Evolutionary conservation across 2,329 filamentous ascomycete genomes (phyloP), one percentile per base, ranked within the genome.

Genomic region (Hypoxylon sp.): DNA sequence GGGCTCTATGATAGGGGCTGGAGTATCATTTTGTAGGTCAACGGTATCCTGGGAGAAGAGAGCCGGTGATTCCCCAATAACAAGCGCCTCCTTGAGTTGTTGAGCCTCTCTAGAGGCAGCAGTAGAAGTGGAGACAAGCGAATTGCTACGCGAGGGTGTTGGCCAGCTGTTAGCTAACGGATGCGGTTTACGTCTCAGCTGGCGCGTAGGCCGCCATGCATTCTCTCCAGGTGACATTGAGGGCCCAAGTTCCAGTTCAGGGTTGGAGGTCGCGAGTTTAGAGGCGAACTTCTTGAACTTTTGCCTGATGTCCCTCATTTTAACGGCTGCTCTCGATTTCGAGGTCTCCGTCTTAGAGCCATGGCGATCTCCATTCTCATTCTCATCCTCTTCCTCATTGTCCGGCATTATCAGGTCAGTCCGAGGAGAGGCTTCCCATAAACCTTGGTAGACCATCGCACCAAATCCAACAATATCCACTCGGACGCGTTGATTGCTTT

Each of bases 391-490:
- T 18, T 30, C 40, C 1, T 46, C 20, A 20, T 42, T 53, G 14
- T 44, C 22, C 8, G 42, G 9, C 57, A 59, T 54, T 18, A 30
- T 51, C 20, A 24, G 22, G 5, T 56, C 33, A 50, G 22, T 22
- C 33, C 33, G 16, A 44, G 36, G 40, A 33, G 24, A 22, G 51
- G 14, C 18, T 30, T 49, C 50, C 40, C n/a, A n/a, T 28, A 36
- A 24, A 30, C 8, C n/a, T 11, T 33, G 11, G 30, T 5, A 53
- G 18, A 56, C 22, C 18, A 30, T 59, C 24, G 59, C 26, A 48
- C 20, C 7, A 24, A 45, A 24, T 26, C 16, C 28, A 22, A 46
- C n/a, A 38, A 38, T 28, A 32, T 33, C 32, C 28, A 46, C 20
- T 28, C 8, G 42, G 50, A 18, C 20, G 22, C 2, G 16, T 24